A percentile compares a stretch with the other conserved stretches of the same genome.
These are phyloP conservation scores for Asterella californica DNA, from an alignment of 225 moss, liverwort and hornwort species.

Conservation along the genomic window DNA sequence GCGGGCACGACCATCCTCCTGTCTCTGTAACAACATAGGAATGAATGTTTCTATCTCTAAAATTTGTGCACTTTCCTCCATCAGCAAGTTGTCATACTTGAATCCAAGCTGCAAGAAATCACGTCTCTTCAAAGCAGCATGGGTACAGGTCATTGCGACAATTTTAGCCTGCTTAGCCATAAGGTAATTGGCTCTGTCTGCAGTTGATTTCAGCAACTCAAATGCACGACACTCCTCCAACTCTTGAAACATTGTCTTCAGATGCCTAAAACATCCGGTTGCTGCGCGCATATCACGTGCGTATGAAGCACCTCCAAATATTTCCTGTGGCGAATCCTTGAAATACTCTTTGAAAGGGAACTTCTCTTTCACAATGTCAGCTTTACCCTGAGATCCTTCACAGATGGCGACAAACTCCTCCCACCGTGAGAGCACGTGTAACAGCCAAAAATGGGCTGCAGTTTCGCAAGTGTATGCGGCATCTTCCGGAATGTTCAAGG, in stretches of 20 bases:
- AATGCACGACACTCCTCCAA: conserved; percentile 98
- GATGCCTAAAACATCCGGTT: conserved; percentile 90
- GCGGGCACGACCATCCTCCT: conserved; percentile 82
- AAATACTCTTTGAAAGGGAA: conserved; percentile 96
- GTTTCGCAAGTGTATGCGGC: conserved; percentile 98
- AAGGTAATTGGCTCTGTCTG: conserved; percentile 95
- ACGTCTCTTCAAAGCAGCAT: conserved; percentile 93
- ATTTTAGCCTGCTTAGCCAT: conserved; percentile 99
- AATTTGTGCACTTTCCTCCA: conserved; percentile 99
- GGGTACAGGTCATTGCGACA: conserved; percentile 99
- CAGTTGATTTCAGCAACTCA: conserved; percentile 92
- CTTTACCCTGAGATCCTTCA: conserved; percentile 57
- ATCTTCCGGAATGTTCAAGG: conserved; percentile 87
- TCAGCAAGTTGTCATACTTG: conserved; percentile 96
- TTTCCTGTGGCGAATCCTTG: conserved; percentile 64
- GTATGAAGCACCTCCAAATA: conserved; percentile 76
- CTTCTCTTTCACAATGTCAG: conserved; percentile 68
- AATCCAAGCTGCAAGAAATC: conserved; percentile 89
- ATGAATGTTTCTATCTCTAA: conserved; percentile 97
- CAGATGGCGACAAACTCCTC: conserved; percentile 92
- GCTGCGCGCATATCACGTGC: conserved; percentile 81
- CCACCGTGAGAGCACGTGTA: conserved; percentile 97
- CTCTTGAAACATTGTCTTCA: conserved; percentile 99
- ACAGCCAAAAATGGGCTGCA: conserved; percentile 95
- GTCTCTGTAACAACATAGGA: conserved; percentile 94